Evolutionary conservation across 106 monocot species (phyloP).

Genomic region (Phalaenopsis aphrodite): DNA sequence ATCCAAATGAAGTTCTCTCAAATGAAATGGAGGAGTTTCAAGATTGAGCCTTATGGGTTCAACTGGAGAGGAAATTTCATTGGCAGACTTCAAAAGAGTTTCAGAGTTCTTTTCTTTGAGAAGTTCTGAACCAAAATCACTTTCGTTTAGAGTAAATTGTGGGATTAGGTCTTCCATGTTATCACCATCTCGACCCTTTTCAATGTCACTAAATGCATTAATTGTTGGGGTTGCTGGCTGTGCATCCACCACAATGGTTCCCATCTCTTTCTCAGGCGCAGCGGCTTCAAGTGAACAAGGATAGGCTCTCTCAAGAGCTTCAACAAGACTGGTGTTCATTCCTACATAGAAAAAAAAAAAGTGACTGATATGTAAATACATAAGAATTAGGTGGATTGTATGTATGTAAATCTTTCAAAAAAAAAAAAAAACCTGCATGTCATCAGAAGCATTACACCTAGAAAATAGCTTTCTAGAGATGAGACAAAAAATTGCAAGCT

Average conservation of each 20-base stretch:
- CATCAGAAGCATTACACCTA: neutral
- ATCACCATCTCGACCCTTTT: constrained; percentile 7
- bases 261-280: constrained; percentile 4
- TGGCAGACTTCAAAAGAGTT: constrained; percentile 12
- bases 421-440: neutral
- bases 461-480: neutral
- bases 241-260: constrained; percentile 1
- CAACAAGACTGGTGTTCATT: constrained; percentile 29
- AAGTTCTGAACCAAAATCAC: constrained; percentile 17
- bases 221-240: neutral
- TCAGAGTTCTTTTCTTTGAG: constrained; percentile 12
- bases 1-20: constrained; percentile 24
- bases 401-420: no score
- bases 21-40: constrained; percentile 20
- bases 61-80: constrained; percentile 8
- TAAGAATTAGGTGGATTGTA: neutral
- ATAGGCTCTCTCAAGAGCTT: constrained; percentile 25
- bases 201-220: constrained; percentile 5
- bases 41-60: constrained; percentile 9
- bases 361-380: neutral
- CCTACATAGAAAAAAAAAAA: constrained; percentile 19
- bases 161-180: constrained; percentile 10
- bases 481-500: neutral
- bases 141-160: constrained; percentile 15
- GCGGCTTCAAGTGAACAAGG: constrained; percentile 12